Conservation (phyloP, 768 basidiomycete genomes). For the Suillus spraguei region DNA sequence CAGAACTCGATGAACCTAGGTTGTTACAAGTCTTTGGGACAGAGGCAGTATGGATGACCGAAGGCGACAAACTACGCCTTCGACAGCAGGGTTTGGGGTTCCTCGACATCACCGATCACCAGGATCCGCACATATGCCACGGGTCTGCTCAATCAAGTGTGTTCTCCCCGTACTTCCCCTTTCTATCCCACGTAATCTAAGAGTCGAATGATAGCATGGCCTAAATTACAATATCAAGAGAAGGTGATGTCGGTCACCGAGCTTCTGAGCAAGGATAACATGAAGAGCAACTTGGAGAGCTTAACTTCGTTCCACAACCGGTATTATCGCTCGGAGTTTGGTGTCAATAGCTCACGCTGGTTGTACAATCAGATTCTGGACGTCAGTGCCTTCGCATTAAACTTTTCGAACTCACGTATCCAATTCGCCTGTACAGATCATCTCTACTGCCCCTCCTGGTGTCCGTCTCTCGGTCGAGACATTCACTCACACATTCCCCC, state of each 20-base stretch:
- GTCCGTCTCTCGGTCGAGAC: conserved; percentile 24
- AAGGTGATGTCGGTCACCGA: conserved; percentile 13
- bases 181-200: conserved; percentile 32
- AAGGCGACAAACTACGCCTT: conserved; percentile 20
- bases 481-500: conserved; percentile 25
- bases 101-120: conserved; percentile 17
- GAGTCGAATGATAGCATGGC: conserved; percentile 29
- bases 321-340: conserved; percentile 42
- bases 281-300: conserved; percentile 35
- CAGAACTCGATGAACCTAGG: conserved; percentile 22
- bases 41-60: conserved; percentile 23
- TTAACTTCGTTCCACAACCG: conserved; percentile 46
- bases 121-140: neutral
- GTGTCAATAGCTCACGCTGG: conserved; percentile 41
- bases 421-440: conserved; percentile 10
- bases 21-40: conserved; percentile 18
- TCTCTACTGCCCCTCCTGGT: conserved; percentile 15
- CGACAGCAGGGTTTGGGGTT: conserved; percentile 17
- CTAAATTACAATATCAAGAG: conserved; percentile 18
- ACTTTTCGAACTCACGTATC: neutral
- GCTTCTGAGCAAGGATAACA: conserved; percentile 28
- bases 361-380: conserved; percentile 33
- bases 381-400: neutral
- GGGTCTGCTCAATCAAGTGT: neutral
- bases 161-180: neutral